Percentiles rank a stretch among this genome's conserved stretches.
Conservation (phyloP, 345 rosid species). For the Brassica nigra region DNA sequence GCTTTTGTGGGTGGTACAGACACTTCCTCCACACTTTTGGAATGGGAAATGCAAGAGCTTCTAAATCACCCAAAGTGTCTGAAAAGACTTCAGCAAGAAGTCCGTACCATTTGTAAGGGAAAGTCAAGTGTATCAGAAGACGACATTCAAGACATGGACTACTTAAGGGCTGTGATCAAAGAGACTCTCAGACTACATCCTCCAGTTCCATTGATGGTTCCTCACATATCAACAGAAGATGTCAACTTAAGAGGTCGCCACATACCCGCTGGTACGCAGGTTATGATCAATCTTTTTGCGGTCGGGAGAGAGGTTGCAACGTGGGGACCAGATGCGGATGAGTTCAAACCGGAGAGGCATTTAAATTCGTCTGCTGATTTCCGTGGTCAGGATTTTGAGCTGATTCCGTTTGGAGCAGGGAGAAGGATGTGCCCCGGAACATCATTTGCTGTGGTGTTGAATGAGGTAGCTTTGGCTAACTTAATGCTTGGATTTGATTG, state of each 20-base stretch:
- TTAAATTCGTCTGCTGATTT: not conserved
- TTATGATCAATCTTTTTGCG: not conserved
- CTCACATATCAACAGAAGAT: not conserved
- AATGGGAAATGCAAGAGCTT: not conserved
- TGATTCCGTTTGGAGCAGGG: not conserved
- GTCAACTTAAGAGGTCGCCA: not conserved
- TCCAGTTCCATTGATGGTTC: not conserved
- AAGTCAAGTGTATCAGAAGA: not conserved
- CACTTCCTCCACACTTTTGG: not conserved
- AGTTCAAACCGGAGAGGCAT: not conserved
- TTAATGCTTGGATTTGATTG: conserved; percentile 25
- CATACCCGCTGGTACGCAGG: not conserved
- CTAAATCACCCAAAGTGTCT: not conserved
- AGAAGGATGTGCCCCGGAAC: not conserved
- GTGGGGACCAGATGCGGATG: not conserved
- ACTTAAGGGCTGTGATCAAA: not conserved
- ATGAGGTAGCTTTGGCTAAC: conserved; percentile 1
- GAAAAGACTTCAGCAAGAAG: not conserved
- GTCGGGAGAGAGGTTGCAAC: not conserved
- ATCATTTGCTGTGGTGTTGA: not conserved
- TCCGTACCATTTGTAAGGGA: not conserved
- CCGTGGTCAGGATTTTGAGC: not conserved
- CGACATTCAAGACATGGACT: not conserved
- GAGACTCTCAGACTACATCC: not conserved
- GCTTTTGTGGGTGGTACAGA: not conserved